Conservation (phyloP, 1,284 basidiomycete genomes). For the Somion occarium region DNA sequence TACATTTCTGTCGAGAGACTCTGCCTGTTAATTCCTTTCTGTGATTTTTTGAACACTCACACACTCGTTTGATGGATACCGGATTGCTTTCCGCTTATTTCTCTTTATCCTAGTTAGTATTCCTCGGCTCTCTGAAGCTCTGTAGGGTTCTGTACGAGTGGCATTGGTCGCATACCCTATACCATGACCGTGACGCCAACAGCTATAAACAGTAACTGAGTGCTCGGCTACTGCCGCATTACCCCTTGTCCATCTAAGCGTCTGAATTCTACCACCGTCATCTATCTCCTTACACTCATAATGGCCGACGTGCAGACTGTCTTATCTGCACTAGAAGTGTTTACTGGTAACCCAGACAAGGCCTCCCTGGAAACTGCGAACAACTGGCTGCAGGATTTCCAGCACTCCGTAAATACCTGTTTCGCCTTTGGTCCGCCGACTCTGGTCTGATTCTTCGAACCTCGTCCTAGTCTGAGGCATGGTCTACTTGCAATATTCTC, state of each 20-base stretch:
- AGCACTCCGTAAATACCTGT: slow-evolving; percentile 88
- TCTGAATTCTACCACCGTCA: slow-evolving; percentile 2
- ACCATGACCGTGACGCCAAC: slow-evolving; percentile 22
- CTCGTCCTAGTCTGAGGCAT: slow-evolving; percentile 79
- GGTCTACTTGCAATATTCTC: slow-evolving; percentile 91
- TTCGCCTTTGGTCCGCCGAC: slow-evolving; percentile 61
- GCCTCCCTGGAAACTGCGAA: slow-evolving; percentile 81
- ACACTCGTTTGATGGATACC: slow-evolving; percentile 62
- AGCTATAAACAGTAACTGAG: slow-evolving; percentile 15
- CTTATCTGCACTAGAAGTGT: slow-evolving; percentile 70
- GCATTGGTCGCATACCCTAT: slow-evolving; percentile 35
- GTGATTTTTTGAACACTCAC: slow-evolving; percentile 30
- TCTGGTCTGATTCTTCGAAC: slow-evolving; percentile 56
- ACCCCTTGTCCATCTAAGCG: slow-evolving; percentile 7
- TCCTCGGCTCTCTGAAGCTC: slow-evolving; percentile 28
- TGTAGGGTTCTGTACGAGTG: slow-evolving; percentile 29
- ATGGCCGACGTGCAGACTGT: slow-evolving; percentile 71
- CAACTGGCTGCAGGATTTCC: slow-evolving; percentile 92
- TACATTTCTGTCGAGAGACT: slow-evolving; percentile 37
- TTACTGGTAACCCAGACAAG: slow-evolving; percentile 78
- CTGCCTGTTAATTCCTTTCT: slow-evolving; percentile 27
- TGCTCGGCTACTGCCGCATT: slow-evolving; percentile 2
- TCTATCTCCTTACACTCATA: slow-evolving; percentile 6
- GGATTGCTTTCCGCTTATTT: slow-evolving; percentile 35
- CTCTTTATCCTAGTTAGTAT: slow-evolving; percentile 44